phyloP scores from a whole-genome alignment of 202 grass and related monocot genomes.

The Schoenoplectus triqueter region DNA sequence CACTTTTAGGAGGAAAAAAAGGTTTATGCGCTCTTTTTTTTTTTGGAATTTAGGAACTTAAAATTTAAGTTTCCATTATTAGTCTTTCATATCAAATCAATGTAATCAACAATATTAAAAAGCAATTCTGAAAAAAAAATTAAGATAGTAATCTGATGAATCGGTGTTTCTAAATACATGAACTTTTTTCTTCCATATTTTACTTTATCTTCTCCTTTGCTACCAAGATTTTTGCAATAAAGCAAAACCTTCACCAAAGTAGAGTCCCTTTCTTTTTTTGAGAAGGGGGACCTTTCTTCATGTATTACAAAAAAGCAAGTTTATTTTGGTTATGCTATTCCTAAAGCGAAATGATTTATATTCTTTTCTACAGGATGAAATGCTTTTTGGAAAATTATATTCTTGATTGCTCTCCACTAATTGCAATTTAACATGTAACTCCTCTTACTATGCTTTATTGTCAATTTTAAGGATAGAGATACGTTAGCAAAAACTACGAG shows the following conservation, averaged over 20 bases:
- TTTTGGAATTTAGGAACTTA: too few relatives aligned
- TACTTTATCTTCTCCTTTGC: too few relatives aligned
- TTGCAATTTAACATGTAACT: neutral
- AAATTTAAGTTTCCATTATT: too few relatives aligned
- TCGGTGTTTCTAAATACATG: neutral
- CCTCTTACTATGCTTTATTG: neutral
- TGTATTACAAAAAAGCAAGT: neutral
- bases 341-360: neutral
- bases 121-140: too few relatives aligned
- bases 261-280: neutral
- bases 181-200: too few relatives aligned
- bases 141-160: neutral
- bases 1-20: too few relatives aligned
- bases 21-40: too few relatives aligned
- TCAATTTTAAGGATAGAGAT: neutral
- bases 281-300: neutral
- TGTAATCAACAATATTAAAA: too few relatives aligned
- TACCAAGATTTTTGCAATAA: neutral
- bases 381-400: neutral
- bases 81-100: too few relatives aligned
- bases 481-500: too few relatives aligned
- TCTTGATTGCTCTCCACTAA: neutral
- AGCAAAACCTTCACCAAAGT: neutral
- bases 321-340: too few relatives aligned
- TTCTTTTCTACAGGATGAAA: too few relatives aligned